A percentile compares a stretch with the other conserved stretches of the same genome.
Evolutionary conservation across 106 monocot species (phyloP).

Genomic region (Narthecium ossifragum): DNA sequence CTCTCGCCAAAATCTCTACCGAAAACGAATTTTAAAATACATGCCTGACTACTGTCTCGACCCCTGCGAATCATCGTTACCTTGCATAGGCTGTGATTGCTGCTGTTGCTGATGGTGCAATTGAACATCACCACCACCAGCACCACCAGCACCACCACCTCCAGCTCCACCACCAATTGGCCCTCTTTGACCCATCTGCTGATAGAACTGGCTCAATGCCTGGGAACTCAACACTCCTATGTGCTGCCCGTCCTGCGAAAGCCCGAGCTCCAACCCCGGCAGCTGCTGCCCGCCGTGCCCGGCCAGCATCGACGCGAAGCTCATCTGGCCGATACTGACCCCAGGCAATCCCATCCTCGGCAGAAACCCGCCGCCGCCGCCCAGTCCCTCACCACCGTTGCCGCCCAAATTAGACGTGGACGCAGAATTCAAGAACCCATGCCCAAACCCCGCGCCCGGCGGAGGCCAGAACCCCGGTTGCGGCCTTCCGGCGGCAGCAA

Average conservation of each 20-base stretch:
- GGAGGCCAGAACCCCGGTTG: constrained; percentile 11
- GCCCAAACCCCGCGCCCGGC: background rate
- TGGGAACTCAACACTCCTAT: constrained; percentile 41
- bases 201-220: constrained; percentile 43
- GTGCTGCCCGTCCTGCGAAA: constrained; percentile 48
- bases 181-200: constrained; percentile 35
- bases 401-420: background rate
- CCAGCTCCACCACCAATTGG: constrained; percentile 3
- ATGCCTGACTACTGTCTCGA: constrained; percentile 30
- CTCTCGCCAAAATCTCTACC: too few relatives aligned
- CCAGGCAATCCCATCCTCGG: constrained; percentile 24
- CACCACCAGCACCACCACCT: constrained; percentile 3
- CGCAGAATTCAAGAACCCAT: constrained; percentile 1
- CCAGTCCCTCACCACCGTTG: background rate
- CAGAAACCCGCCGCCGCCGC: background rate
- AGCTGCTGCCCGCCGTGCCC: constrained; percentile 25
- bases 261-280: constrained; percentile 60
- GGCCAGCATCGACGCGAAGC: constrained; percentile 49
- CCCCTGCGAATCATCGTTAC: constrained; percentile 28
- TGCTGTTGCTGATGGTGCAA: constrained; percentile 20
- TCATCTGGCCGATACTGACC: constrained; percentile 17
- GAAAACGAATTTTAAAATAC: too few relatives aligned
- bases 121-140: constrained; percentile 2
- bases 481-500: background rate
- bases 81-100: constrained; percentile 8